Conservation (phyloP, 345 rosid genomes). For the Eutrema heterophyllum region DNA sequence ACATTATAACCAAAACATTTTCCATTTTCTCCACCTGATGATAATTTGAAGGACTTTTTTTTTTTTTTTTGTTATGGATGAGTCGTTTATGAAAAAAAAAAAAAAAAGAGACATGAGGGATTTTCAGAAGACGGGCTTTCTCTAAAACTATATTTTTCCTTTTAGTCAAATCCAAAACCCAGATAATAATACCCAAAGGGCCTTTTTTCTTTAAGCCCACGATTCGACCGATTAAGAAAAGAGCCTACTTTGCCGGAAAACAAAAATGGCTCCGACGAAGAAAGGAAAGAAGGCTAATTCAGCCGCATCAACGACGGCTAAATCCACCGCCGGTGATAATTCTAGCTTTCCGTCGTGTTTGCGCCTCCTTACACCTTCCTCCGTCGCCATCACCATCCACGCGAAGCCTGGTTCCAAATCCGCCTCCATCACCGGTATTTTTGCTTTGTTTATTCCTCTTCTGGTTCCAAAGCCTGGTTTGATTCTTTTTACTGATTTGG, state of each 20-base stretch:
- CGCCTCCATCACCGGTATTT: slow-evolving; percentile 74
- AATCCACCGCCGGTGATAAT: slow-evolving; percentile 16
- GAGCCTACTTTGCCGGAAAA: slow-evolving; percentile 1
- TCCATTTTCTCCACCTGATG: too few relatives aligned
- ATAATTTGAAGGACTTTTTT: too few relatives aligned
- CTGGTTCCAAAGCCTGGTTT: too few relatives aligned
- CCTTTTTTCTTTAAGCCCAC: background rate
- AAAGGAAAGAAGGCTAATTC: slow-evolving; percentile 53
- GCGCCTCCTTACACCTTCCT: slow-evolving; percentile 57
- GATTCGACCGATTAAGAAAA: background rate
- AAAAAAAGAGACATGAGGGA: too few relatives aligned
- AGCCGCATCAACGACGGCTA: slow-evolving; percentile 37
- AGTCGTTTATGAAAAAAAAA: too few relatives aligned
- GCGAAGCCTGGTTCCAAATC: slow-evolving; percentile 95
- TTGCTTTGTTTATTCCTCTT: background rate
- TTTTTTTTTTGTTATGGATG: too few relatives aligned
- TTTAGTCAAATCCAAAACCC: background rate
- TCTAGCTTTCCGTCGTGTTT: slow-evolving; percentile 55
- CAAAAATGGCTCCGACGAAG: slow-evolving; percentile 59
- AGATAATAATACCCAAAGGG: background rate
- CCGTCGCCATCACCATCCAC: slow-evolving; percentile 88
- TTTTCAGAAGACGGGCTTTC: too few relatives aligned
- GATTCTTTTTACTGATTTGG: background rate
- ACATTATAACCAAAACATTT: too few relatives aligned
- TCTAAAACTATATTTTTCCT: background rate